Evolutionary conservation across 768 basidiomycete genomes (phyloP), one percentile per base, ranked within the genome.

Genomic region (Hygrophoropsis aurantiaca): DNA sequence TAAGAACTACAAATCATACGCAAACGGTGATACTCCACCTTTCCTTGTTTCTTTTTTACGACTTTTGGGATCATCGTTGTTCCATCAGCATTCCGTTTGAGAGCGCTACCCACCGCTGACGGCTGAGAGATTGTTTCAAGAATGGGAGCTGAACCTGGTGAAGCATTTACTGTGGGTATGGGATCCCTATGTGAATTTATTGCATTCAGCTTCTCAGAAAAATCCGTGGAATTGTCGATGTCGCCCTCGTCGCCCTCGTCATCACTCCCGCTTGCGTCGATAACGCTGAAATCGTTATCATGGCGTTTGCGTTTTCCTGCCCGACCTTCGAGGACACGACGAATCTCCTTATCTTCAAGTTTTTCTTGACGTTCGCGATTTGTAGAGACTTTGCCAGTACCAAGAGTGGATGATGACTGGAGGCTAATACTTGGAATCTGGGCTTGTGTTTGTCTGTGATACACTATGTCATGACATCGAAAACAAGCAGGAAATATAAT

Each of bases 341-440:
- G 74, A 47, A 82, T 70, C 38, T 80, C 73, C 40, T 75, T 71
- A 51, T 89, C 80, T 58, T 89, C 87, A 6, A 66, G 58, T 51
- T 72, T 78, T 20, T 84, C 84, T 20, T 79, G 58, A 4, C 70
- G 76, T 40, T 86, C 80, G 33, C 80, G 76, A 51, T 84, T 78
- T 2, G 88, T 86, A 2, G 66, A 59, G 3, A 72, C 59, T 58
- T 77, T 84, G 11, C 87, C 86, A 1, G 91, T 85, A 13, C 93
- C 92, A 44, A 97, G 79, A 1, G 85, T 87, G 6, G 93, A 80
- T 15, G 94, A 92, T 0, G 91, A 85, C 40, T 88, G 82, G 20
- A 97, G 71, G 18, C 78, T 63, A 11, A 85, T 61, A 21, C 80
- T 75, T 11, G 77, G 71, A 35, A 87, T 67, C 27, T 84, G 73